Evolutionary conservation across 192 early-diverging fungal genomes (phyloP).

Genomic region (Backusella morwellensis): DNA sequence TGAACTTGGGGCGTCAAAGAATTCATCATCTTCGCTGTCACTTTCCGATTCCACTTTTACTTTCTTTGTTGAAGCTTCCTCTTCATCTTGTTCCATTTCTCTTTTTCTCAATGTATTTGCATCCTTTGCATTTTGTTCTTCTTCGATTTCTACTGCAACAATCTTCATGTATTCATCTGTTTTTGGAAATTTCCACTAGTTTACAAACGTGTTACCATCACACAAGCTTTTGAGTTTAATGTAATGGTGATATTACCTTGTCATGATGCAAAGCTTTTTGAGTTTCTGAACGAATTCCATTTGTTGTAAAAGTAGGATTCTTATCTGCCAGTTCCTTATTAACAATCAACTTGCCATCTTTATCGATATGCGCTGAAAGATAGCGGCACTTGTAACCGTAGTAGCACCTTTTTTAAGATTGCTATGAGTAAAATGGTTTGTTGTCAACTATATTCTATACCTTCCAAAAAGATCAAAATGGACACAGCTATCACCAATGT

Average conservation of each 20-base stretch:
- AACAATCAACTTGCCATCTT: conserved; percentile 47
- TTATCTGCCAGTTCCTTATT: conserved; percentile 46
- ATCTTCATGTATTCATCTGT: conserved; percentile 35
- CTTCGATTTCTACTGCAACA: conserved; percentile 30
- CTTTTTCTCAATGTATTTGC: conserved; percentile 16
- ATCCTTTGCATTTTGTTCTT: conserved; percentile 20
- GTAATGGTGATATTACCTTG: neutral
- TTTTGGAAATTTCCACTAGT: conserved; percentile 41
- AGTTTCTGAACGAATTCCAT: conserved; percentile 15
- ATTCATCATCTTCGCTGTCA: conserved; percentile 8
- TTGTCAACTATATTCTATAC: conserved; percentile 42
- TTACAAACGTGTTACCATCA: conserved; percentile 15
- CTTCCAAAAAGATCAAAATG: conserved; percentile 71
- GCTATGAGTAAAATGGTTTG: neutral
- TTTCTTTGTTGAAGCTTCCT: neutral
- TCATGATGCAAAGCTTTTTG: conserved; percentile 16
- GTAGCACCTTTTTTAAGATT: conserved; percentile 38
- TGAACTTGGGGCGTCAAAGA: conserved; percentile 19
- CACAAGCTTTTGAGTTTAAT: neutral
- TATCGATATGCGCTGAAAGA: conserved; percentile 50
- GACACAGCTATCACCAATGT: conserved; percentile 72
- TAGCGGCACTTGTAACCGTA: conserved; percentile 68
- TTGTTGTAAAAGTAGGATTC: conserved; percentile 21
- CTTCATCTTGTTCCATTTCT: conserved; percentile 2
- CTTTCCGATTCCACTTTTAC: neutral